Percentiles rank a stretch among this genome's conserved stretches.
These are phyloP conservation scores for Crithidia bombi DNA, from an alignment of 208 protist species.

Conservation along the genomic window DNA sequence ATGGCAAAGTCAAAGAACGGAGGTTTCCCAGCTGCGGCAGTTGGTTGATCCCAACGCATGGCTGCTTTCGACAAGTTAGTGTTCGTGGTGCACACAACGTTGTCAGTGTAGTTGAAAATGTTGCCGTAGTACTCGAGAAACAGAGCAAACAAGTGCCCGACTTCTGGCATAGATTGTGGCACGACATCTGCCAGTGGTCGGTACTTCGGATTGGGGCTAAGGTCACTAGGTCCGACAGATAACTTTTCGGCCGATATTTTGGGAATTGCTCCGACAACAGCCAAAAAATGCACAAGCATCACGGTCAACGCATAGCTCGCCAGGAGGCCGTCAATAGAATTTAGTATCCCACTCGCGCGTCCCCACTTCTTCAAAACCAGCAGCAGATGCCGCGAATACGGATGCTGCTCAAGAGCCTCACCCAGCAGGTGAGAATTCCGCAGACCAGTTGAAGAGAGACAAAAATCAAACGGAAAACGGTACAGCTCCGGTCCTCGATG, in stretches of 20 bases:
- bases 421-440: constrained; percentile 84
- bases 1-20: constrained; percentile 91
- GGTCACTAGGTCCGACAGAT: constrained; percentile 48
- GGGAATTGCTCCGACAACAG: constrained; percentile 60
- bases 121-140: constrained; percentile 90
- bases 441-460: constrained; percentile 83
- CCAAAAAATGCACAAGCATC: constrained; percentile 87
- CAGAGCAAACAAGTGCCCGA: constrained; percentile 74
- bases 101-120: constrained; percentile 79
- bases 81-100: constrained; percentile 87
- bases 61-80: constrained; percentile 66
- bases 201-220: constrained; percentile 67
- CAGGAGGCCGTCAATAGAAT: constrained; percentile 89
- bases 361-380: constrained; percentile 90
- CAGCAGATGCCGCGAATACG: constrained; percentile 80
- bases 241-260: constrained; percentile 49
- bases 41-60: constrained; percentile 78
- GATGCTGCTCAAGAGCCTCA: constrained; percentile 65
- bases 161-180: constrained; percentile 49
- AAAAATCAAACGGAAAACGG: constrained; percentile 91
- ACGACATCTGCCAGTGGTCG: constrained; percentile 37
- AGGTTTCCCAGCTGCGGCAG: constrained; percentile 41
- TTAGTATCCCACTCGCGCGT: constrained; percentile 73
- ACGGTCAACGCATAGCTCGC: constrained; percentile 89
- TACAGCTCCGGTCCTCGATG: constrained; percentile 84